Evolutionary conservation across 345 rosid genomes (phyloP).

Genomic region (Populus nigra): DNA sequence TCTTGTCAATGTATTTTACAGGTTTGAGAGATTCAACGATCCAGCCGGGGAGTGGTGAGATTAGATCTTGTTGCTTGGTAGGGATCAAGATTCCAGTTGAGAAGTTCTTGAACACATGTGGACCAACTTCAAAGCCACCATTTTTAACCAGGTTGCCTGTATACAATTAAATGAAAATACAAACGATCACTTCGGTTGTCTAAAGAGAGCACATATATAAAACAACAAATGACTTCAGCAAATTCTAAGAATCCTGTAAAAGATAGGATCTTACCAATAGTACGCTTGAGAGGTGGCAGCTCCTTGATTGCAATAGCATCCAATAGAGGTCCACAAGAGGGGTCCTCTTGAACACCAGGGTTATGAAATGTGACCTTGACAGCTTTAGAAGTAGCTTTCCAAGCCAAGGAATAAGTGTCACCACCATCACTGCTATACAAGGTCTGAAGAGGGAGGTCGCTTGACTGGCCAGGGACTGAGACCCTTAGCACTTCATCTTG

Average conservation of each 20-base stretch:
- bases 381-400: slow-evolving; percentile 44
- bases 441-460: slow-evolving; percentile 63
- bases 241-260: neutral
- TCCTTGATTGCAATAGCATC: slow-evolving; percentile 85
- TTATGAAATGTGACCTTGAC: slow-evolving; percentile 69
- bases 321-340: slow-evolving; percentile 76
- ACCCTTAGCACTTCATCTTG: slow-evolving; percentile 66
- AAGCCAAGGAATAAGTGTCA: slow-evolving; percentile 77
- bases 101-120: slow-evolving; percentile 71
- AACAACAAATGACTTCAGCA: neutral
- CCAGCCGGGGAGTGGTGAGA: slow-evolving; percentile 88
- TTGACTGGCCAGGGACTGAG: slow-evolving; percentile 49
- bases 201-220: neutral
- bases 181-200: neutral
- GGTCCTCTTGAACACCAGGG: slow-evolving; percentile 79
- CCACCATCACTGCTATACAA: slow-evolving; percentile 75
- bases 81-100: slow-evolving; percentile 82
- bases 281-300: slow-evolving; percentile 42
- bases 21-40: slow-evolving; percentile 84
- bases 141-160: slow-evolving; percentile 70
- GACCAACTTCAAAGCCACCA: slow-evolving; percentile 78
- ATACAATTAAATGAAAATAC: neutral
- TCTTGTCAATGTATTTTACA: slow-evolving; percentile 62
- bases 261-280: slow-evolving; percentile 31
- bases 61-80: slow-evolving; percentile 41